Conservation (phyloP, 1,139 yeast species). For the Blastobotrys elegans region DNA sequence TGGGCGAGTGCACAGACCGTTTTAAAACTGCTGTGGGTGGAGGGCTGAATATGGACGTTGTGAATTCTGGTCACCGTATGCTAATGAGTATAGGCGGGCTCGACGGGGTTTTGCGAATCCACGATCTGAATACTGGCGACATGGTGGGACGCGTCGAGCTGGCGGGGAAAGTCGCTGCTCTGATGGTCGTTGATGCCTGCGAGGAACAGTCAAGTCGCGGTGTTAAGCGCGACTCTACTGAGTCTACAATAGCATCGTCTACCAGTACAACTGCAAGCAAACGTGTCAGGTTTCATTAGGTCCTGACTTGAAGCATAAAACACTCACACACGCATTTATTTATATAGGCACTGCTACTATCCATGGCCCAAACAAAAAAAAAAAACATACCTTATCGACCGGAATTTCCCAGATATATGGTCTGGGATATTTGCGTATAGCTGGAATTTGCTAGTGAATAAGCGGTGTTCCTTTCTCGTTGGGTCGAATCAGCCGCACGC, state of each 20-base stretch:
- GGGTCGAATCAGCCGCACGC: too few species aligned
- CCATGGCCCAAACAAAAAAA: too few species aligned
- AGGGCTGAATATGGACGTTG: constrained; percentile 7
- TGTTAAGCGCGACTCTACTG: background rate
- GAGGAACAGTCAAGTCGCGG: constrained; percentile 8
- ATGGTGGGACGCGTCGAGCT: constrained; percentile 59
- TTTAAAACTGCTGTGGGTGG: constrained; percentile 27
- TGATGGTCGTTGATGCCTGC: constrained; percentile 40
- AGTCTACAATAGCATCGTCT: too few species aligned
- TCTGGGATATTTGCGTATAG: too few species aligned
- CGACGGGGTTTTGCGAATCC: constrained; percentile 72
- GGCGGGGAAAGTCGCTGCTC: constrained; percentile 57
- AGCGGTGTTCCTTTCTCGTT: too few species aligned
- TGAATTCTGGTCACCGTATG: constrained; percentile 14
- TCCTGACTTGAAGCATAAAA: too few species aligned
- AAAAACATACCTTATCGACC: too few species aligned
- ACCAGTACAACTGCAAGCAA: too few species aligned
- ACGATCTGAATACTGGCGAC: constrained; percentile 53
- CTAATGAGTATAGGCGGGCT: constrained; percentile 60
- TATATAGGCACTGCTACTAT: too few species aligned
- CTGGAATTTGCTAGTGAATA: too few species aligned
- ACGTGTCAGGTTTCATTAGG: background rate
- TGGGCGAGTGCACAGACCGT: constrained; percentile 20
- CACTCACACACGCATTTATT: too few species aligned
- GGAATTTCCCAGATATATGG: too few species aligned